Evolutionary conservation across 345 rosid genomes (phyloP), one percentile per base, ranked within the genome.

Genomic region (Bruguiera gymnorhiza): DNA sequence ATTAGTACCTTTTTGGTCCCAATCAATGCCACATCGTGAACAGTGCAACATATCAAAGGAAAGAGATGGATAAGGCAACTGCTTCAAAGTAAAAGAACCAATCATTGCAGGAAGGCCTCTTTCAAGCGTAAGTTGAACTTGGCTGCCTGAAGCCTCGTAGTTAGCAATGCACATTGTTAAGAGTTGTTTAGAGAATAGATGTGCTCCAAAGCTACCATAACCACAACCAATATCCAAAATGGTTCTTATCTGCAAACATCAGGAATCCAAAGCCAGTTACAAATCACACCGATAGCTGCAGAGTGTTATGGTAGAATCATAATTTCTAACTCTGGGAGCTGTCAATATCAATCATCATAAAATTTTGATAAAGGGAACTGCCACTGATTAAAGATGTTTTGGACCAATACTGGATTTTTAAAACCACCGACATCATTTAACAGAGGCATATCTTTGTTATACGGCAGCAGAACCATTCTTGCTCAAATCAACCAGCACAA

Each of bases 171-270:
- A 96, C 96, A 96, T 85, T 6, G 99, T 90, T 73, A 96, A 76
- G 50, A 96, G 83, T 63, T 86, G 89, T 62, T 86, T 89, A 7
- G 96, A 88, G 32, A 83, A 82, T 54, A 92, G 88, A 85, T 92
- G 99, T 27, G 99, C 99, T 53, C 99, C 99, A 78, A 90, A 96
- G 88, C 99, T 96, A 68, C 99, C 98, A 68, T 90, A 96, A 76
- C 99, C 99, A 75, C 99, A 96, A 70, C 98, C 99, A 76, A 96
- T 87, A 78, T 96, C 99, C 85, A 96, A 85, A 58, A 96, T 84
- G 65, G 95, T 90, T 80, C 99, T 86, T 57, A 96, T 87, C 98
- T 96, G 90, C 81, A 82, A 80, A 66, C 29, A 36, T 24, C 7
- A 63, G 36, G 53, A 69, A 59, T 58, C 48, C 15, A 46, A 26